These are phyloP conservation scores for Yamadazyma insecticola DNA, from an alignment of 805 yeast genomes.

Conservation along the genomic window DNA sequence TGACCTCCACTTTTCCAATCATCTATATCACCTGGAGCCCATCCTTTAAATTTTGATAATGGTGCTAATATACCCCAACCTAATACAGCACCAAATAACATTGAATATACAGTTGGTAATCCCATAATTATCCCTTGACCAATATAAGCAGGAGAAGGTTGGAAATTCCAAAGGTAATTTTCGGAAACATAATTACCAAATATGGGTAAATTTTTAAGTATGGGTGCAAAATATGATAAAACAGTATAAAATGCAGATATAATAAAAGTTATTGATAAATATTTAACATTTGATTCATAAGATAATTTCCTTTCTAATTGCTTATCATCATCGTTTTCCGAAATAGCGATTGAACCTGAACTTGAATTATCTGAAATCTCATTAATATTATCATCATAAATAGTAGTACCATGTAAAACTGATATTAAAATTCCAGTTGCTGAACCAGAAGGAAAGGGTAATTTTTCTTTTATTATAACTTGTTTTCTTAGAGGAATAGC, in stretches of 20 bases:
- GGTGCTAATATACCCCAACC: conserved; percentile 97
- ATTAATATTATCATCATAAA: conserved; percentile 34
- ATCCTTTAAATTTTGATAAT: conserved; percentile 57
- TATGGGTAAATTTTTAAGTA: conserved; percentile 62
- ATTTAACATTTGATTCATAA: conserved; percentile 56
- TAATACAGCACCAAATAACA: conserved; percentile 82
- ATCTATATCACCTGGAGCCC: conserved; percentile 89
- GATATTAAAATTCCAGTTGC: conserved; percentile 93
- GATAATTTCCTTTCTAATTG: neutral
- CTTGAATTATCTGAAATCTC: conserved; percentile 4
- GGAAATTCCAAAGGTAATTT: conserved; percentile 77
- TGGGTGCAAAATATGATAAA: conserved; percentile 67
- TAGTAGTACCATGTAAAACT: conserved; percentile 71
- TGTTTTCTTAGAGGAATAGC: conserved; percentile 86
- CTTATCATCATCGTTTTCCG: conserved; percentile 4
- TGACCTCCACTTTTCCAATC: conserved; percentile 94
- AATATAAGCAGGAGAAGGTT: conserved; percentile 94
- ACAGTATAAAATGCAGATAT: conserved; percentile 73
- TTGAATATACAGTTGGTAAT: conserved; percentile 79
- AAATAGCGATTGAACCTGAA: neutral
- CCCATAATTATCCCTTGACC: conserved; percentile 99
- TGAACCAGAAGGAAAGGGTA: conserved; percentile 91
- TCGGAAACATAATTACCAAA: conserved; percentile 65
- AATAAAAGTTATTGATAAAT: conserved; percentile 56
- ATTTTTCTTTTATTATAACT: conserved; percentile 80